A percentile compares a stretch with the other conserved stretches of the same genome.
phyloP scores from a whole-genome alignment of 2,329 filamentous ascomycete genomes.

The Dothidotthia symphoricarpi region DNA sequence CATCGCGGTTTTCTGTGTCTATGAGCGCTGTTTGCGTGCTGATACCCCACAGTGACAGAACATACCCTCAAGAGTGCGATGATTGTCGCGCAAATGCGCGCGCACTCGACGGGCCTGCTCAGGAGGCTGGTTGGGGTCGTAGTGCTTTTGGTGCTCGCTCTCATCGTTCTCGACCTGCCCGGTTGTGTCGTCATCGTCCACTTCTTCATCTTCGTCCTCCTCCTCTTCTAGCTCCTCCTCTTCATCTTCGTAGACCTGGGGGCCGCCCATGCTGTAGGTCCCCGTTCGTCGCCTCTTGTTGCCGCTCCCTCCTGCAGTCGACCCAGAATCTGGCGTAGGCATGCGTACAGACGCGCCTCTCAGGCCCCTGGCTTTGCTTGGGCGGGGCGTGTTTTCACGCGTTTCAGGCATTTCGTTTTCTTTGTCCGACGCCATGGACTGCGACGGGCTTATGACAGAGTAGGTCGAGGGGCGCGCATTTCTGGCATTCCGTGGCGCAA shows the following conservation, averaged over 20 bases:
- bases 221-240: slow-evolving; percentile 13
- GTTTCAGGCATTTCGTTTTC: slow-evolving; percentile 43
- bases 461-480: slow-evolving; percentile 28
- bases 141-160: slow-evolving; percentile 48
- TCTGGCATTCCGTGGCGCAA: slow-evolving; percentile 15
- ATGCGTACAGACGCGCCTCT: slow-evolving; percentile 25
- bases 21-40: not conserved
- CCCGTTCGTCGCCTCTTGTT: slow-evolving; percentile 50
- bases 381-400: slow-evolving; percentile 26
- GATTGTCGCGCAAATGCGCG: slow-evolving; percentile 66
- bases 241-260: slow-evolving; percentile 10
- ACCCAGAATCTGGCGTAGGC: slow-evolving; percentile 43
- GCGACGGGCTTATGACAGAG: slow-evolving; percentile 34
- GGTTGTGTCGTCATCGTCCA: slow-evolving; percentile 22
- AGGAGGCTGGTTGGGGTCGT: slow-evolving; percentile 80
- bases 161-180: too few species aligned
- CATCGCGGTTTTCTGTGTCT: slow-evolving; percentile 63
- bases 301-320: slow-evolving; percentile 22
- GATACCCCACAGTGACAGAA: slow-evolving; percentile 1
- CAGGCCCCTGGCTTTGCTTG: slow-evolving; percentile 48
- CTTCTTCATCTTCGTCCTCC: slow-evolving; percentile 12
- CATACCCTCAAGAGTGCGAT: slow-evolving; percentile 58
- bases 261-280: slow-evolving; percentile 25
- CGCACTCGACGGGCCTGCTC: slow-evolving; percentile 71
- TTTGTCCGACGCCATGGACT: slow-evolving; percentile 44